Evolutionary conservation across 2,329 filamentous ascomycete species (phyloP), one percentile per base, ranked within the genome.

Genomic region (Podosphaera aphanis): DNA sequence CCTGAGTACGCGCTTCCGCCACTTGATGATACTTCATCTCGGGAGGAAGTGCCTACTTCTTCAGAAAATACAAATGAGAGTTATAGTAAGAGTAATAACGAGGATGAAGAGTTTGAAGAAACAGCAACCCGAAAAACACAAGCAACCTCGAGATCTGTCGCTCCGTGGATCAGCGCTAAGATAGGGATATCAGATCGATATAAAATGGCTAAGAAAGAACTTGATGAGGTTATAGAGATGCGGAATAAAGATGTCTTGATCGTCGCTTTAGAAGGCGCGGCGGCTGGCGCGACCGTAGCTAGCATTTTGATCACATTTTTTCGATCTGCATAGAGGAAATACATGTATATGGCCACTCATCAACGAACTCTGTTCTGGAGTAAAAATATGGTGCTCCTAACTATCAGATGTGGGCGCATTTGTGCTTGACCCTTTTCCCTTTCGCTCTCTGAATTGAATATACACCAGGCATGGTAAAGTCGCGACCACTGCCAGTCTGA

Each of bases 241-340:
- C 71, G 71, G 38, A 81, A 82, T 66, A 70, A 73, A 45, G 80
- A 86, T 54, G 63, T 79, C 27, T 83, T 80, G 2, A 61, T 78
- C n/a, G 64, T 82, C 52, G 77, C 72, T 43, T 62, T 83, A 31
- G 73, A 85, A 60, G 72, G 79, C 46, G 74, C 71, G 6, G 67
- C 73, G 23, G 69, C 73, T 0, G 80, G 81, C n/a, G 79, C 75
- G 10, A 66, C 69, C 0, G 52, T 80, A 15, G 70, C 70, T 45
- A 70, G 69, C 31, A 60, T 58, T 21, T 50, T 59, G 37, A 53
- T 53, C 46, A 51, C 53, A 50, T 37, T 57, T 38, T 46, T 60
- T 25, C 25, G 29, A n/a, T 33, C 29, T 7, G 29, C 29, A n/a
- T 33, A 33, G 29, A 13, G 4, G 8, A n/a, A 33, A 33, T n/a